Base-by-base conservation (phyloP, 148 eudicot genomes). In the Cornus suecica region DNA sequence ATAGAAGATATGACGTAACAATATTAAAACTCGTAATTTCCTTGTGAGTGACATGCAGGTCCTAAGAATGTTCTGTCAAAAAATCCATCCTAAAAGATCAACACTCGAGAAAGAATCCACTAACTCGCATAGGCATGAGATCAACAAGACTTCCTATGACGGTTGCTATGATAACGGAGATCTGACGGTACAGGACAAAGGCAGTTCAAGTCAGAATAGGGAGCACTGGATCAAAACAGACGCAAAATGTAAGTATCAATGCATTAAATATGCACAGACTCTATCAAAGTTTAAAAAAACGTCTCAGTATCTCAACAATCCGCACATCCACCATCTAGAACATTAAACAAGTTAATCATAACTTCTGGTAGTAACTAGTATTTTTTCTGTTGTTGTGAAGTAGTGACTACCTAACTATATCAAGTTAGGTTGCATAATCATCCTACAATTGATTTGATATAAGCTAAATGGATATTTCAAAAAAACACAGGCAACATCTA, bases 141-240 rank as follows among this genome's bases (percentile, higher is more conserved):
- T 37, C 18, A 71, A 76, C 68, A 75, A 73, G 62, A 77, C 10
- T 67, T 67, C 73, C 52, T 32, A 41, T 28, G 71, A 54, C 9
- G 51, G 63, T 65, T 74, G 31, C 68, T n/a, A 58, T 54, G 61
- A 63, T 26, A 54, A 68, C 45, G 75, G 28, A 68, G 75, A 70
- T 30, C 69, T 82, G 68, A 65, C 62, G 76, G 66, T 56, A 73
- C 77, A 66, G 16, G 56, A 60, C 37, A 58, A 32, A 62, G 48
- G 54, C 75, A 80, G 71, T 42, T 23, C 79, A 75, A 65, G 48
- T 16, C 69, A 56, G 66, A 78, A 72, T 68, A 78, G 45, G 65
- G 92, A 84, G 80, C 92, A 82, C 65, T 92, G 94, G 97, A 88
- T 92, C 75, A 88, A 82, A 45, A 88, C 94, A n/a, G 92, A 92